Base-by-base conservation (phyloP, 2,329 filamentous ascomycete species). In the Nemania sp. region DNA sequence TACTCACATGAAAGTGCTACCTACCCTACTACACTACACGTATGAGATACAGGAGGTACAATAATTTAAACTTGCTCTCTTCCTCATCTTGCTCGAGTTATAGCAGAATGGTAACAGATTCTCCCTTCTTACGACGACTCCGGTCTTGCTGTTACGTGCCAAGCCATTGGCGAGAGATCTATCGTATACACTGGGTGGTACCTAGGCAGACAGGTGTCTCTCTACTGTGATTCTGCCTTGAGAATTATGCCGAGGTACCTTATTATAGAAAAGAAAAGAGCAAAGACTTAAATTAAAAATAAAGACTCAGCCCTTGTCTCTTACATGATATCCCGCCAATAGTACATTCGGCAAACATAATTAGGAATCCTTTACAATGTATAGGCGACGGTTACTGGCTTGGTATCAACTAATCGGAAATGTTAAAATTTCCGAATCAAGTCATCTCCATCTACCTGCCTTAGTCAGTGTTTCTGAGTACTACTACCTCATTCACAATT, bases 141-240 rank as follows among this genome's bases (percentile, higher is more conserved):
- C 22, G 27, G 41, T 15, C n/a, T 45, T 45, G 41, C 41, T 45
- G 18, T 45, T 45, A 45, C 41, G 15, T 45, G 18, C 41, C 41
- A 43, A 43, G 38, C 38, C 5, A 18, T 43, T 35, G 11, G 38
- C 11, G 38, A 15, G 11, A 43, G 38, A 43, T 15, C 38, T 43
- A 43, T 43, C 18, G 11, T 43, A 45, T 45, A 45, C 10, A 45
- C 41, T 45, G 41, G 41, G 13, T n/a, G 3, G 41, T n/a, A 51
- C 32, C 47, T 26, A 53, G 58, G 22, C 58, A 29, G 32, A 61
- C 58, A 41, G 32, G 10, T 24, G 29, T 11, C 15, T 41, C 22
- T 41, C 15, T 11, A 10, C 20, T 20, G n/a, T 18, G 29, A 53
- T 13, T 53, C 29, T 61, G 58, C 58, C 58, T 53, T 29, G 22